Conservation (phyloP, 129 eudicot species). For the Helianthus annuus region HanXRQr2.0-SUNRISE NC_035433.2:12422077-12422576, state of each 20-base stretch:
- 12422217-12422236: constrained; percentile 29
- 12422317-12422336: neutral
- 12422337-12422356: neutral
- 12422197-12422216: constrained; percentile 31
- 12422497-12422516: constrained; percentile 42
- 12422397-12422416: constrained; percentile 49
- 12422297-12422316: constrained; percentile 33
- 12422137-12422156: constrained; percentile 39
- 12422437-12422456: constrained; percentile 59
- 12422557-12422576: constrained; percentile 70
- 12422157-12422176: constrained; percentile 51
- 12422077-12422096: neutral
- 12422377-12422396: constrained; percentile 44
- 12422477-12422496: constrained; percentile 55
- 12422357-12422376: constrained; percentile 37
- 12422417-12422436: constrained; percentile 61
- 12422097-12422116: constrained; percentile 47
- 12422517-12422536: constrained; percentile 60
- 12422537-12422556: constrained; percentile 67
- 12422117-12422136: constrained; percentile 47
- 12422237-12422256: constrained; percentile 51
- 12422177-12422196: constrained; percentile 46
- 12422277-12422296: constrained; percentile 65
- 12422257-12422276: constrained; percentile 81
- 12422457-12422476: constrained; percentile 85